phyloP scores from a whole-genome alignment of 1,284 basidiomycete species.

The Stereum hirsutum region DNA sequence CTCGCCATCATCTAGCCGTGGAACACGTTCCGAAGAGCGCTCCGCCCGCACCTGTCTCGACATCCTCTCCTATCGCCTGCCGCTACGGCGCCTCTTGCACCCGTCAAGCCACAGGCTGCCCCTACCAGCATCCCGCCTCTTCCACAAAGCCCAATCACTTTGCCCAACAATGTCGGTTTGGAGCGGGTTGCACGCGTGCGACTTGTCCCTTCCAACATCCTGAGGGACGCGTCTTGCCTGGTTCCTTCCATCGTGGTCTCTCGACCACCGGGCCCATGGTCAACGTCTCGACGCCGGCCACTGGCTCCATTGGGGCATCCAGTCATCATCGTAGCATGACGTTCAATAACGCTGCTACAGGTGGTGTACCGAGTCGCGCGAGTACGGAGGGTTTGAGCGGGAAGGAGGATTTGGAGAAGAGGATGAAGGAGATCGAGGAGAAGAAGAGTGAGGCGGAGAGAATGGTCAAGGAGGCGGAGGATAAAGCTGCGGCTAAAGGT shows the following conservation, averaged over 20 bases:
- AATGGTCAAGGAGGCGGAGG: slow-evolving; percentile 15
- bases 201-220: slow-evolving; percentile 75
- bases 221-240: slow-evolving; percentile 66
- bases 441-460: slow-evolving; percentile 21
- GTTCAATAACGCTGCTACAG: slow-evolving; percentile 45
- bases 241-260: slow-evolving; percentile 70
- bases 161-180: slow-evolving; percentile 61
- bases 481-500: slow-evolving; percentile 7
- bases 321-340: slow-evolving; percentile 61
- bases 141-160: slow-evolving; percentile 22
- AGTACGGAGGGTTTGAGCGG: no score
- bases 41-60: slow-evolving; percentile 13
- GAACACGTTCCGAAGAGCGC: slow-evolving; percentile 14
- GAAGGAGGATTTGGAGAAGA: slow-evolving; percentile 22
- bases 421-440: slow-evolving; percentile 22
- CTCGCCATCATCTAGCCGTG: slow-evolving; percentile 28
- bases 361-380: no score
- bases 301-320: slow-evolving; percentile 48
- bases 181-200: slow-evolving; percentile 67
- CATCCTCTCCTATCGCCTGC: slow-evolving; percentile 37
- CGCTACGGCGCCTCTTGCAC: slow-evolving; percentile 72
- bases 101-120: slow-evolving; percentile 47
- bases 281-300: slow-evolving; percentile 48
- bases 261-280: slow-evolving; percentile 47
- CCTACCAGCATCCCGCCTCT: slow-evolving; percentile 49